phyloP scores from a whole-genome alignment of 2,329 filamentous ascomycete species.

The Macrophomina phaseolina region DNA sequence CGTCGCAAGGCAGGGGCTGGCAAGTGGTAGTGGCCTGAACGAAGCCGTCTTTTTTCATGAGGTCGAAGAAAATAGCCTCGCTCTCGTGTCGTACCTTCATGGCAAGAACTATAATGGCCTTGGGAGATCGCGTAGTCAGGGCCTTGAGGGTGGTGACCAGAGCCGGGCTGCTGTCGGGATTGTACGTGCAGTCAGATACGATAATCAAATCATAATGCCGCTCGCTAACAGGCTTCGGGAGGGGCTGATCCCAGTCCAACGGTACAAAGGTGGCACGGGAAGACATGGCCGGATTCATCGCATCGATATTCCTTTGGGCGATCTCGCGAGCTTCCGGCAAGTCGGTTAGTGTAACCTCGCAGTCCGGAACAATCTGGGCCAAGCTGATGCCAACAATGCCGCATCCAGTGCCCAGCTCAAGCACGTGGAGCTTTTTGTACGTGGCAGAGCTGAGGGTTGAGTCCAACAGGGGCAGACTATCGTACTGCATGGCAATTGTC shows the following conservation, averaged over 20 bases:
- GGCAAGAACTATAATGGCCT: conserved; percentile 62
- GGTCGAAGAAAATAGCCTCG: conserved; percentile 69
- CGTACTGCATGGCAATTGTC: conserved; percentile 42
- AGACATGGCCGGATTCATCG: conserved; percentile 49
- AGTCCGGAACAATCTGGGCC: conserved; percentile 58
- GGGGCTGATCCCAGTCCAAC: conserved; percentile 67
- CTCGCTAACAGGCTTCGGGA: conserved; percentile 46
- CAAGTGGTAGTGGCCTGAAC: neutral
- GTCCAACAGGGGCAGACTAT: conserved; percentile 41
- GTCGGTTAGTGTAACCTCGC: conserved; percentile 67
- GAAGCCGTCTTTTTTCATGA: conserved; percentile 48
- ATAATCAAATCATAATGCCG: conserved; percentile 64
- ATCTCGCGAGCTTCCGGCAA: conserved; percentile 68
- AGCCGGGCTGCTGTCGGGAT: conserved; percentile 68
- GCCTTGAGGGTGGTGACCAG: conserved; percentile 63
- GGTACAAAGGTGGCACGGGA: conserved; percentile 56
- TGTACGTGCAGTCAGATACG: conserved; percentile 76
- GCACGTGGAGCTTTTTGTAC: conserved; percentile 53
- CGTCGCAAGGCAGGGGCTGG: conserved; percentile 12
- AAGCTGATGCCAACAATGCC: conserved; percentile 70
- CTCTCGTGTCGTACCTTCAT: conserved; percentile 72
- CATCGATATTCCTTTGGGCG: conserved; percentile 60
- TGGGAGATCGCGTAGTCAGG: conserved; percentile 56
- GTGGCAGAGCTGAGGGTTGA: conserved; percentile 43
- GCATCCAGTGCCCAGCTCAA: conserved; percentile 73